A percentile compares a stretch with the other conserved stretches of the same genome.
Evolutionary conservation across 306 rosid genomes (phyloP).

Genomic region (Potentilla sterilis): DNA sequence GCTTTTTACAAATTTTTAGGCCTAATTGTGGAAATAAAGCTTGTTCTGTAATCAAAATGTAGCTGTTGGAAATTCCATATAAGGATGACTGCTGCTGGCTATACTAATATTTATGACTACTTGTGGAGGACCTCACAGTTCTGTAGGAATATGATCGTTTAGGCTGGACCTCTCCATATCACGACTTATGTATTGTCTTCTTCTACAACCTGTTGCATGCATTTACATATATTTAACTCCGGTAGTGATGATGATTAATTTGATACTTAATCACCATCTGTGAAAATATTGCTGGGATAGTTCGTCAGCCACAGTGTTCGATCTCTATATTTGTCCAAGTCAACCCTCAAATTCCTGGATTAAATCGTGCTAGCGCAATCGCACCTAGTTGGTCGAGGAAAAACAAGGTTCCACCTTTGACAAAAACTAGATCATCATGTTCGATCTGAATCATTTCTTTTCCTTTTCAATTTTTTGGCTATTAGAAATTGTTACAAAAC

Average conservation of each 20-base stretch:
- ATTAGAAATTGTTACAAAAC: no score
- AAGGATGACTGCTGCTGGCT: neutral
- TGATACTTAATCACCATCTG: neutral
- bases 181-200: neutral
- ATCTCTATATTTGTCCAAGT: neutral
- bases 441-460: neutral
- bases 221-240: neutral
- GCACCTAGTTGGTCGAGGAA: neutral
- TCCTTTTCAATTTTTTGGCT: no score
- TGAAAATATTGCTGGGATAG: neutral
- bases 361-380: neutral
- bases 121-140: neutral
- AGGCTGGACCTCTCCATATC: slow-evolving; percentile 3
- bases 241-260: neutral
- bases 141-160: neutral
- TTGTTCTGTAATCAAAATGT: neutral
- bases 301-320: neutral
- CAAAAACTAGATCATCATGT: neutral
- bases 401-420: neutral
- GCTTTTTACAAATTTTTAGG: neutral
- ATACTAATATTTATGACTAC: neutral
- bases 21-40: neutral
- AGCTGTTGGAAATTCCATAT: slow-evolving; percentile 1
- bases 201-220: neutral
- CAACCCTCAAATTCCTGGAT: neutral